Conservation (phyloP, 106 monocot genomes). For the Allium fistulosum region DNA sequence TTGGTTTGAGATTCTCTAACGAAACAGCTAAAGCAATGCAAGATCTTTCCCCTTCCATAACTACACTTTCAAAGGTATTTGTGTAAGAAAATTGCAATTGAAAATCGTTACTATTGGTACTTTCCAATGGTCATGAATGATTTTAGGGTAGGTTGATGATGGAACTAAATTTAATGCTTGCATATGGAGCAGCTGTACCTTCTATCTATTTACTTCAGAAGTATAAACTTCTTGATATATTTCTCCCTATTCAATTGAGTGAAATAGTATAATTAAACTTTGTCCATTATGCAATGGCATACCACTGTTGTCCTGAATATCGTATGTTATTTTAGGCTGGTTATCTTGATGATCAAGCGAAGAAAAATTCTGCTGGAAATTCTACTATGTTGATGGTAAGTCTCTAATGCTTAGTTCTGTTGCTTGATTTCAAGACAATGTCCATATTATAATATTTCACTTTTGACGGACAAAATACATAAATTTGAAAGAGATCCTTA, state of each 20-base stretch:
- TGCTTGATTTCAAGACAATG: background rate
- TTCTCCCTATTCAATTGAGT: slow-evolving; percentile 86
- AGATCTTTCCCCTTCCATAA: slow-evolving; percentile 51
- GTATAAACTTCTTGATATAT: slow-evolving; percentile 69
- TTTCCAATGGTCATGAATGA: background rate
- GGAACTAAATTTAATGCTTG: slow-evolving; percentile 91
- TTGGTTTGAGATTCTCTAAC: slow-evolving; percentile 60
- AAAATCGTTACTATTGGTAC: background rate
- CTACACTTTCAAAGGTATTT: slow-evolving; percentile 55
- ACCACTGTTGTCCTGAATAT: background rate
- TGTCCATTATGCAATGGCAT: too few relatives aligned
- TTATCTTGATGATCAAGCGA: slow-evolving; percentile 53
- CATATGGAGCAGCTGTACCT: slow-evolving; percentile 91
- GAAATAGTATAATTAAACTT: background rate
- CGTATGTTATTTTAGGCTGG: slow-evolving; percentile 44
- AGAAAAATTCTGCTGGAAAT: slow-evolving; percentile 11
- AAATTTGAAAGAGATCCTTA: too few relatives aligned
- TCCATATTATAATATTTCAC: too few relatives aligned
- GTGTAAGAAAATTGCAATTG: too few relatives aligned
- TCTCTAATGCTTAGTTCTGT: too few relatives aligned
- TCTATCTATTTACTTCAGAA: slow-evolving; percentile 73
- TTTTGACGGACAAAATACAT: too few relatives aligned
- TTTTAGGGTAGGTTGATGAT: slow-evolving; percentile 81
- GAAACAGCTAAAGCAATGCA: slow-evolving; percentile 58
- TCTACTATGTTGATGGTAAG: slow-evolving; percentile 77